phyloP scores from a whole-genome alignment of 805 yeast species.

The Komagataella pseudopastoris region DNA sequence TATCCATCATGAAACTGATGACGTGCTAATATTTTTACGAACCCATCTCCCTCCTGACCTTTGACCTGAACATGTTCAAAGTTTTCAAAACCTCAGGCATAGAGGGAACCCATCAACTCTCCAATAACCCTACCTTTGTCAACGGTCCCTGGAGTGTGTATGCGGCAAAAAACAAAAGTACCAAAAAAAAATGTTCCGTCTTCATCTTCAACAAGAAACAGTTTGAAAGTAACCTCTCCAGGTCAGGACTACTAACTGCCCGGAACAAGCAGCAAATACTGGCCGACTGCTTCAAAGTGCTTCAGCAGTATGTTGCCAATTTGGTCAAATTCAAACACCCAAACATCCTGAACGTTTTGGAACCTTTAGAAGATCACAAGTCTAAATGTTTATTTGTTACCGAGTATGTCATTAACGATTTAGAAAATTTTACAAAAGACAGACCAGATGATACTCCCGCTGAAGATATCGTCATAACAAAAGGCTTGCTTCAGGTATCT shows the following conservation, averaged over 20 bases:
- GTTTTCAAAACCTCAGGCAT: slow-evolving; percentile 46
- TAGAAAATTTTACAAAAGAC: slow-evolving; percentile 18
- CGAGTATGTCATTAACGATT: slow-evolving; percentile 45
- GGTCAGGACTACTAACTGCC: slow-evolving; percentile 34
- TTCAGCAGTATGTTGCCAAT: slow-evolving; percentile 56
- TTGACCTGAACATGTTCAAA: slow-evolving; percentile 27
- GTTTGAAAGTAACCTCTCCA: slow-evolving; percentile 40
- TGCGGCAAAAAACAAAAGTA: slow-evolving; percentile 63
- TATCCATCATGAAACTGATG: not conserved
- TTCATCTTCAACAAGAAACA: slow-evolving; percentile 77
- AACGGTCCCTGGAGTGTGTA: slow-evolving; percentile 77
- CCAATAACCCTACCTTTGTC: slow-evolving; percentile 53
- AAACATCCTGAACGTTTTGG: slow-evolving; percentile 66
- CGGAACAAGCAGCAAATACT: slow-evolving; percentile 34
- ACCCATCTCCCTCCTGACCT: not conserved
- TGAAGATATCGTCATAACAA: slow-evolving; percentile 45
- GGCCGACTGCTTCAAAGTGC: slow-evolving; percentile 50
- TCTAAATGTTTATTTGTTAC: slow-evolving; percentile 70
- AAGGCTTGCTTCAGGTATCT: slow-evolving; percentile 70
- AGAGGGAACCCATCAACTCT: slow-evolving; percentile 51
- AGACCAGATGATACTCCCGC: slow-evolving; percentile 30
- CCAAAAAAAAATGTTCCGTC: slow-evolving; percentile 59
- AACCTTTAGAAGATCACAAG: slow-evolving; percentile 81
- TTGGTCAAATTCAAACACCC: slow-evolving; percentile 85
- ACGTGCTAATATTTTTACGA: not conserved